Conservation (phyloP, 1,139 yeast species). For the Kodamaea suecica region DNA sequence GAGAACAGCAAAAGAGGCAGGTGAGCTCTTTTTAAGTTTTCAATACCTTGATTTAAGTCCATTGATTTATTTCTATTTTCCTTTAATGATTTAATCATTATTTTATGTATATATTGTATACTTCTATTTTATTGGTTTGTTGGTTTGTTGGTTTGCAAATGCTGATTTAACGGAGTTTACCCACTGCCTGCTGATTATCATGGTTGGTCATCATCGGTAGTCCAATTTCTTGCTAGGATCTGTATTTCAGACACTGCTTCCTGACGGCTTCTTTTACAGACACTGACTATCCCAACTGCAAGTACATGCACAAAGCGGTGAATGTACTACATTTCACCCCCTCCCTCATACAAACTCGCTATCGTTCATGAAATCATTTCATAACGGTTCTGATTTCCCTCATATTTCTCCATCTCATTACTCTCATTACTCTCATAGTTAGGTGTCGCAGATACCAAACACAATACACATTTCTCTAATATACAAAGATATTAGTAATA, state of each 20-base stretch:
- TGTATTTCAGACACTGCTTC: too few relatives aligned
- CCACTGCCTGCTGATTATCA: too few relatives aligned
- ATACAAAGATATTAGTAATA: too few relatives aligned
- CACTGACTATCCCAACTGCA: too few relatives aligned
- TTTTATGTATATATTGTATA: conserved; percentile 1
- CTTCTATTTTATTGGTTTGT: too few relatives aligned
- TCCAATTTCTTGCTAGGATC: too few relatives aligned
- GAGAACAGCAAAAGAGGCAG: conserved; percentile 76
- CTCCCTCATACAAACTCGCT: neutral
- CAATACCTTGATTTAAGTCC: too few relatives aligned
- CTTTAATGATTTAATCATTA: conserved; percentile 1
- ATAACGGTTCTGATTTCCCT: neutral
- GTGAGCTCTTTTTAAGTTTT: conserved; percentile 9
- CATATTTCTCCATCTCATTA: neutral
- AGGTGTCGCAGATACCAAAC: neutral
- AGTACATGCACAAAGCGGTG: too few relatives aligned
- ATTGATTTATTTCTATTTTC: neutral
- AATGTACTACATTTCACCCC: conserved; percentile 1
- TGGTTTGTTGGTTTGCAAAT: too few relatives aligned
- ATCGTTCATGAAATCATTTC: conserved; percentile 1
- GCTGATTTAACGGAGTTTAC: too few relatives aligned
- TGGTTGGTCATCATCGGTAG: too few relatives aligned
- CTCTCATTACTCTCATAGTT: conserved; percentile 3
- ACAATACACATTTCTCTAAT: conserved; percentile 2
- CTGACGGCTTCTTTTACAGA: too few relatives aligned